Evolutionary conservation across 805 yeast species (phyloP), one percentile per base, ranked within the genome.

Genomic region (Candida tammaniensis): DNA sequence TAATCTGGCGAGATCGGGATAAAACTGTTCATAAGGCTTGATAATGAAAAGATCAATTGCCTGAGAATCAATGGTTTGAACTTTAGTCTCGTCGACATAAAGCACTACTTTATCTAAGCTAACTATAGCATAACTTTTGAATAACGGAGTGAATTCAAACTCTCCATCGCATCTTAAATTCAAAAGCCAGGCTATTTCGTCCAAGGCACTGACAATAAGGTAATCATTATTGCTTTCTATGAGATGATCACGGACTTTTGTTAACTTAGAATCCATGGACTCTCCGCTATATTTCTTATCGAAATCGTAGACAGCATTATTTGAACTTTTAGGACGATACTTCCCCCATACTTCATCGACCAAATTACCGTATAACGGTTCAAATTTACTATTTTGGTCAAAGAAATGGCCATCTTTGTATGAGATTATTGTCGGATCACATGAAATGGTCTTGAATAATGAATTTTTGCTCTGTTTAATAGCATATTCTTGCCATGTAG

Each of bases 111-210:
- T 46, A 3, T 64, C 46, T 17, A 38, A 24, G 5, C 59, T 48
- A 13, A 69, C 42, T 1, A 74, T 52, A 2, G 76, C 64, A 48
- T 79, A 84, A 4, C 89, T 68, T 58, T 78, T 86, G 55, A 91
- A 93, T 2, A 88, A 89, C 0, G 98, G 97, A 49, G 82, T 82
- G 53, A 72, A 91, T 3, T 80, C 81, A 40, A 93, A 81, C 54
- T 91, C 98, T 13, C 72, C 40, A 30, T 59, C 74, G 5, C 89
- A 86, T 45, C 98, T 76, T 35, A 75, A 52, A 43, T 74, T 74
- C 38, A 74, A 52, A 27, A 88, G 61, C 96, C 96, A 89, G 5
- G 95, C 93, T 37, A 88, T 76, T 49, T 89, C 96, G 61, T 91
- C 97, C 34, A 89, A 61, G 0, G 89, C 80, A 15, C 50, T 48